Percentiles rank a stretch among this genome's conserved stretches.
Evolutionary conservation across 1,284 basidiomycete genomes (phyloP).

Genomic region (Golubevia pallescens): DNA sequence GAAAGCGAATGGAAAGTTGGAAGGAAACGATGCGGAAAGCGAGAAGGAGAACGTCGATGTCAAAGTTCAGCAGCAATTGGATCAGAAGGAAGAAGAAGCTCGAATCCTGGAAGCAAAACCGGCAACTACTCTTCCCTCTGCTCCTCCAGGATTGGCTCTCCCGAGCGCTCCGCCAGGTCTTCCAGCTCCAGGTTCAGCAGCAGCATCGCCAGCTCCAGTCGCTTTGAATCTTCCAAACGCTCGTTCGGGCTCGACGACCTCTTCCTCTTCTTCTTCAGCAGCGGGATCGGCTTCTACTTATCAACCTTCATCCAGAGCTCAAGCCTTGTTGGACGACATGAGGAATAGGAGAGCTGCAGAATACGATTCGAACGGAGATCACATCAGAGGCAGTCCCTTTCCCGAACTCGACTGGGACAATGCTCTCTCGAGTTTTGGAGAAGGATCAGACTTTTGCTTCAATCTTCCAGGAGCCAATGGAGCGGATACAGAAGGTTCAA

Average conservation of each 20-base stretch:
- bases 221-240: not conserved
- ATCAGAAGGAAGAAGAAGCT: not conserved
- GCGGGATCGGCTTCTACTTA: conserved; percentile 23
- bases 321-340: conserved; percentile 54
- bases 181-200: not conserved
- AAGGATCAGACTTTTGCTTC: conserved; percentile 57
- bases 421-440: conserved; percentile 41
- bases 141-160: conserved; percentile 12
- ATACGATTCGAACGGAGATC: not conserved
- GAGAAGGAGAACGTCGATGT: not conserved
- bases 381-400: conserved; percentile 39
- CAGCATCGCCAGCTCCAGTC: conserved; percentile 7
- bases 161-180: conserved; percentile 1
- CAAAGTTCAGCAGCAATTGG: no score
- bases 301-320: conserved; percentile 49
- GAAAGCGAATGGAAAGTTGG: conserved; percentile 1
- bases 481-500: not conserved
- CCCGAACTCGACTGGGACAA: conserved; percentile 45
- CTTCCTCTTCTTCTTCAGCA: not conserved
- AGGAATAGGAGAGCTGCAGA: conserved; percentile 42
- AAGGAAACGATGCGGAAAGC: not conserved
- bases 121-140: conserved; percentile 9
- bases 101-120: not conserved
- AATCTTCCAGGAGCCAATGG: conserved; percentile 24
- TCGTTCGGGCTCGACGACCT: not conserved